Conservation (phyloP, 164 flowering plant genomes). For the Cinnamomum micranthum region DNA sequence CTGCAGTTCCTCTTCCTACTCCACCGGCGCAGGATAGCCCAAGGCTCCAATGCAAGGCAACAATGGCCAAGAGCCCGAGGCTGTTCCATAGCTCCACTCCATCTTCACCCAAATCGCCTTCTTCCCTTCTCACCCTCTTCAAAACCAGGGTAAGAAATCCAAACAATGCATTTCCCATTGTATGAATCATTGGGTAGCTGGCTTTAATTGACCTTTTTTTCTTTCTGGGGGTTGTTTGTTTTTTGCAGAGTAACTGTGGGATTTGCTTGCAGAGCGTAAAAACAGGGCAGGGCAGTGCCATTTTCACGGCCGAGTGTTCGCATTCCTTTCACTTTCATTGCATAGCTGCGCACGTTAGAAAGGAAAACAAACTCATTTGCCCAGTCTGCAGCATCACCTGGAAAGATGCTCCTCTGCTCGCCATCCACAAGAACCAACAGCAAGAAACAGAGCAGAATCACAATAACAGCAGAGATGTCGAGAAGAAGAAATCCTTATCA, state of each 20-base stretch:
- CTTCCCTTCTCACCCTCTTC: conserved; percentile 51
- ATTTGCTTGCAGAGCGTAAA: conserved; percentile 79
- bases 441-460: no score
- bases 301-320: conserved; percentile 86
- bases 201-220: neutral
- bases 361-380: conserved; percentile 51
- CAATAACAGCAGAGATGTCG: no score
- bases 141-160: conserved; percentile 53
- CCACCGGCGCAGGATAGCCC: conserved; percentile 40
- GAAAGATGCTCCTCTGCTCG: conserved; percentile 77
- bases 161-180: neutral
- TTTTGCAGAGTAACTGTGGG: conserved; percentile 77
- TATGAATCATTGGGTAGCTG: neutral
- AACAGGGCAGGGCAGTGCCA: conserved; percentile 83
- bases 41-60: conserved; percentile 52
- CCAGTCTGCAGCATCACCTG: conserved; percentile 73
- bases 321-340: conserved; percentile 94
- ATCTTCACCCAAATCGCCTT: conserved; percentile 76
- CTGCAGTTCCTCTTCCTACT: conserved; percentile 6
- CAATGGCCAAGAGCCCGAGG: conserved; percentile 29
- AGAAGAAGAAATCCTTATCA: neutral
- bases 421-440: conserved; percentile 37
- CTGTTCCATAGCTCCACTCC: conserved; percentile 37
- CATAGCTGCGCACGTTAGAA: conserved; percentile 64
- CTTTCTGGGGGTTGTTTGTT: neutral